Base-by-base conservation (phyloP, 139 green algal genomes). In the Ettlia oleoabundans region DNA sequence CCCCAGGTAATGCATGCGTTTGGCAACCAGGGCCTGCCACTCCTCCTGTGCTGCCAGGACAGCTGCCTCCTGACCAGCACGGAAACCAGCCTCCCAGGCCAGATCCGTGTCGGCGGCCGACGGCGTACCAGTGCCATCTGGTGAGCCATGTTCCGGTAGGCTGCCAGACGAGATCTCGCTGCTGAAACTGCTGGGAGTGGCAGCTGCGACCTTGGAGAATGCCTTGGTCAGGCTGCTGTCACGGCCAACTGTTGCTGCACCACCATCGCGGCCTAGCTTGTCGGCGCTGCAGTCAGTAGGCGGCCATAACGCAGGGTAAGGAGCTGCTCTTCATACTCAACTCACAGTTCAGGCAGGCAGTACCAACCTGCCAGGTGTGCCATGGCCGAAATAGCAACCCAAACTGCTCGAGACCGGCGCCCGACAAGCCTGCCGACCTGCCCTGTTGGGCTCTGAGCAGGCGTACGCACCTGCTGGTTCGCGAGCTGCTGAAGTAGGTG, bases 51-150 rank as follows among this genome's bases (percentile, higher is more conserved):
- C 68, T 6, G 72, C 83, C 52, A 81, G 73, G 2, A 58, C 66
- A 4, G 69, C 72, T 10, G 85, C 85, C 74, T 89, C 80, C 68
- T 89, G 85, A 9, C 85, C 85, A 8, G 85, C 85, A 1, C 51
- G 69, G 55, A 89, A 89, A 1, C 85, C 85, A 1, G 74, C 81
- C 78, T 89, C 81, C 85, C 85, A 89, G 4, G 85, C 85, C 19
- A 87, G 53, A 61, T 84, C 84, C 1, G 84, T 75, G 47, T 84
- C 80, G 3, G 40, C 72, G 2, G 37, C 75, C 4, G 35, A 63
- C 2, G 65, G 63, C 10, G 84, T 99, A 81, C 96, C 97, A 13
- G 97, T 96, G 30, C 92, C 99, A n/a, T 84, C 84, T 24, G 78
- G 73, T 2, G 87, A 91, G 43, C 42, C 67, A 42, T 21, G 26